Conservation (phyloP, 371 early-diverging fungal species). For the Lichtheimia ornata region DNA sequence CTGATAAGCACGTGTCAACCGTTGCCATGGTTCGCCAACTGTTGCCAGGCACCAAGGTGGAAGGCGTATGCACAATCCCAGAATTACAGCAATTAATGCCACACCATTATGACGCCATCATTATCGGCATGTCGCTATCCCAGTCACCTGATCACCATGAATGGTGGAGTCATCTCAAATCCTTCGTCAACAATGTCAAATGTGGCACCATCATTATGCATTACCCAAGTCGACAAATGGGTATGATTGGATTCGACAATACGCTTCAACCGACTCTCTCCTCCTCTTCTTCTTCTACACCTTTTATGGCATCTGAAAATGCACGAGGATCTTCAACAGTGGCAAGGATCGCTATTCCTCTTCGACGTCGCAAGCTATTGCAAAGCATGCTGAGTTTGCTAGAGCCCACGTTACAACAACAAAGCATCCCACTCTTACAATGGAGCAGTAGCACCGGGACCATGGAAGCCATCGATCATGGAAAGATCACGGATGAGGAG, state of each 20-base stretch:
- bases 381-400: conserved; percentile 21
- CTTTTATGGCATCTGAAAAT: background rate
- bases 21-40: conserved; percentile 34
- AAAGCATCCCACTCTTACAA: background rate
- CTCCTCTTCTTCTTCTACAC: conserved; percentile 12
- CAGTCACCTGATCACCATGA: conserved; percentile 12
- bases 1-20: conserved; percentile 27
- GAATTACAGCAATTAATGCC: conserved; percentile 12
- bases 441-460: no score
- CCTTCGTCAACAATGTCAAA: conserved; percentile 15
- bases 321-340: no score
- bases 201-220: conserved; percentile 39
- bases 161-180: conserved; percentile 25
- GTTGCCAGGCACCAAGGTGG: conserved; percentile 25
- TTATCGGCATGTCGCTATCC: conserved; percentile 30
- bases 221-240: conserved; percentile 34
- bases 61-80: conserved; percentile 25
- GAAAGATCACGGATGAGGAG: conserved; percentile 30
- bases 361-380: conserved; percentile 51
- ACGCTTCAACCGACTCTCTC: background rate
- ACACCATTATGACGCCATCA: conserved; percentile 30
- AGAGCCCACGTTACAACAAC: background rate
- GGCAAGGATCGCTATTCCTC: conserved; percentile 45
- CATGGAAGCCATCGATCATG: background rate
- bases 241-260: background rate